Evolutionary conservation across 768 basidiomycete genomes (phyloP), one percentile per base, ranked within the genome.

Genomic region (Lactarius evosmus): DNA sequence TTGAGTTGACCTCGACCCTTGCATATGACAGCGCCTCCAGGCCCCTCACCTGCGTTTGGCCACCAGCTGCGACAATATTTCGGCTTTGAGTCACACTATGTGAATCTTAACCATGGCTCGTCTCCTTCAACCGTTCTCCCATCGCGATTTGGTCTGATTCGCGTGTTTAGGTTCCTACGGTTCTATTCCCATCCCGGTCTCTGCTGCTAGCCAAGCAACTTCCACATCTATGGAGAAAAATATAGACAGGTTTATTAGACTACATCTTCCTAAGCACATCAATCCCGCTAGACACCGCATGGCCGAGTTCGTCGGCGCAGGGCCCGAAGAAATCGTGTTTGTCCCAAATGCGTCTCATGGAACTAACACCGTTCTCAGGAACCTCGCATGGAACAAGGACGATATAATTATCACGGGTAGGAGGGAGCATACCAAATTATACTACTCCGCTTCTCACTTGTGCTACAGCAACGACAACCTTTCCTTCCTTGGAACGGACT

Each of bases 71-170:
- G 78, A 59, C 78, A 81, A 52, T 80, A 82, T 58, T 89, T 82
- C 60, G 78, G 76, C 25, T 79, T 89, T 27, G 82, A 85, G 46
- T 77, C 84, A 5, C 76, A 78, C 44, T 88, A 87, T 62, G 70
- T 85, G 55, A 86, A 88, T 68, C 74, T 90, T 53, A 89, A 90
- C 69, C 78, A 85, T 57, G 88, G 88, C 86, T 57, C 33, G 77
- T 62, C 17, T 25, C 46, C 16, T 36, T 29, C 7, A 5, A 36
- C 40, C 51, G 2, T 6, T 25, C 8, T 25, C 9, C 34, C 30
- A 54, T 12, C 19, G 22, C 7, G 1, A 4, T 54, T 49, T 32
- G 30, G 29, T n/a, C 30, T 58, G 19, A 58, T 33, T 7, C 30
- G n/a, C n/a, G 29, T n/a, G 16, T 8, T 36, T 60, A 87, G 86